Percentiles rank a stretch among this genome's conserved stretches.
Conservation (phyloP, 164 flowering plant species). For the Tinospora cordifolia region DNA sequence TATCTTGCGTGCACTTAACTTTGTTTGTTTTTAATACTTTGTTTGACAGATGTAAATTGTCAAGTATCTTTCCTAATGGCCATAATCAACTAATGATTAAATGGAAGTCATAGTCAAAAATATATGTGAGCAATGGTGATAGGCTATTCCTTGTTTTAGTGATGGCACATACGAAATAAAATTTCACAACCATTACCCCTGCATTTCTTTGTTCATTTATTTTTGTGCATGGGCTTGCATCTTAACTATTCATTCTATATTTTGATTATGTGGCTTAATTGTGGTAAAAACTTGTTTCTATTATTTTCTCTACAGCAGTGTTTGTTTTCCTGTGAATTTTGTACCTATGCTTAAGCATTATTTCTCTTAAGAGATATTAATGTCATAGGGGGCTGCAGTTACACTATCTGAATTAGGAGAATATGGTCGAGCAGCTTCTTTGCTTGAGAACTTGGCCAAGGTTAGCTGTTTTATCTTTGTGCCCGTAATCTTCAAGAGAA, state of each 20-base stretch:
- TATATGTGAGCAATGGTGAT: not conserved
- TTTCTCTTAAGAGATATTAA: constrained; percentile 9
- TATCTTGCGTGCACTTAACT: too few relatives aligned
- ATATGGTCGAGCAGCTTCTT: constrained; percentile 49
- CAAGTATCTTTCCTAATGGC: not conserved
- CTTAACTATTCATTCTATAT: not conserved
- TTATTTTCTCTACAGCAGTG: not conserved
- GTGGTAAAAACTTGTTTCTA: not conserved
- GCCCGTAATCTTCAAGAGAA: not conserved
- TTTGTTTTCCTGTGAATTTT: not conserved
- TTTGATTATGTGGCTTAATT: not conserved
- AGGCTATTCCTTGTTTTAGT: not conserved
- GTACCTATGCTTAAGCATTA: not conserved
- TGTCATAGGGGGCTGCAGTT: constrained; percentile 78
- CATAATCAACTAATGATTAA: not conserved
- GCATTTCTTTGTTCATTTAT: too few relatives aligned
- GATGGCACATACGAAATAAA: not conserved
- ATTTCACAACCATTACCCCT: not conserved
- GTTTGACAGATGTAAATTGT: too few relatives aligned
- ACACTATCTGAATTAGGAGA: constrained; percentile 74
- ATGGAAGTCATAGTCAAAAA: not conserved
- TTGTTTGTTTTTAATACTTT: too few relatives aligned
- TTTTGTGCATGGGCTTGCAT: not conserved
- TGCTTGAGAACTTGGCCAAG: constrained; percentile 64
- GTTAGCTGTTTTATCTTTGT: constrained; percentile 29